A percentile compares a stretch with the other conserved stretches of the same genome.
These are phyloP conservation scores for Incumbomyces delicatus DNA, from an alignment of 2,329 filamentous ascomycete species.

Conservation along the genomic window DNA sequence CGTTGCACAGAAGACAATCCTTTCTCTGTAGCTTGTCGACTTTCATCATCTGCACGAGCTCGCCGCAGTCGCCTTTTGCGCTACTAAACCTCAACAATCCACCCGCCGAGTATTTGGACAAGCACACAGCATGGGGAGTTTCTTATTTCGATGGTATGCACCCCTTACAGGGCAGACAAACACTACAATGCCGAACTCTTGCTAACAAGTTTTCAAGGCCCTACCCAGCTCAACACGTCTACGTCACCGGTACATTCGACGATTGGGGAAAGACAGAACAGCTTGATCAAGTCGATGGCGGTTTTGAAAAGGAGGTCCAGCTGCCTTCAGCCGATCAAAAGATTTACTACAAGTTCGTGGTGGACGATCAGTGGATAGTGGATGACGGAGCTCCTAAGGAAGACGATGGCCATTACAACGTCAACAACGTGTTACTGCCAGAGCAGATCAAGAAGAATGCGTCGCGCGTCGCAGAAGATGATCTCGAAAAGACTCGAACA, in stretches of 20 bases:
- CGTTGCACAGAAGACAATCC: too few relatives aligned
- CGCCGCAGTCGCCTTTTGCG: too few relatives aligned
- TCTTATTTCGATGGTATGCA: not conserved
- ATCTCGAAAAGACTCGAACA: not conserved
- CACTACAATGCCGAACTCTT: not conserved
- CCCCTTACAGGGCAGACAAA: too few relatives aligned
- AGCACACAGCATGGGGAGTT: not conserved
- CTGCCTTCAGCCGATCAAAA: conserved; percentile 59
- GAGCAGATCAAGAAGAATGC: conserved; percentile 50
- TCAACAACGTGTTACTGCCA: conserved; percentile 82
- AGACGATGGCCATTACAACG: conserved; percentile 69
- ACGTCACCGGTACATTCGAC: conserved; percentile 92
- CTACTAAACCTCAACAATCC: too few relatives aligned
- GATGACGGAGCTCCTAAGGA: conserved; percentile 75
- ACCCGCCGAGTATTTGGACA: not conserved
- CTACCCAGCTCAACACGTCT: conserved; percentile 74
- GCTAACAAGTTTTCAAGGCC: conserved; percentile 53
- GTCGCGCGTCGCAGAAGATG: not conserved
- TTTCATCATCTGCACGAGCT: too few relatives aligned
- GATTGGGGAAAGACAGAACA: conserved; percentile 81
- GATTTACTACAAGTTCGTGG: conserved; percentile 97
- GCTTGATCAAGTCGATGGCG: conserved; percentile 63
- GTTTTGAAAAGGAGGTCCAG: conserved; percentile 71
- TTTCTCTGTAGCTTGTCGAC: too few relatives aligned
- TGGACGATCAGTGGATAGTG: conserved; percentile 81